These are phyloP conservation scores for Akanthomyces dipterigenus DNA, from an alignment of 2,329 filamentous ascomycete genomes.

Conservation along the genomic window DNA sequence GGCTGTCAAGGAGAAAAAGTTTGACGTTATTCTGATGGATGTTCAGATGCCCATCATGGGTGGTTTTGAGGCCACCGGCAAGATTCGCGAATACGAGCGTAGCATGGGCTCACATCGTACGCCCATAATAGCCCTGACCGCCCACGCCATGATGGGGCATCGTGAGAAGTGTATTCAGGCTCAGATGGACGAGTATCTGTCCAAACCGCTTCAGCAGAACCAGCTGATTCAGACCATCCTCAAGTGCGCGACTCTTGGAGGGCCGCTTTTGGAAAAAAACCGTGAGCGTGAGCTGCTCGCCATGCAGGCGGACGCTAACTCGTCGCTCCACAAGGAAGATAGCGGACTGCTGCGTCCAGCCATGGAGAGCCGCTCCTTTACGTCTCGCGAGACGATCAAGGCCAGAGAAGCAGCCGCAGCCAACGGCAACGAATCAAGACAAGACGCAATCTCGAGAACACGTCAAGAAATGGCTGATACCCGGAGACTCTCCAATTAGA, in stretches of 20 bases:
- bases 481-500: slow-evolving; percentile 10
- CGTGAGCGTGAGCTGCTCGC: slow-evolving; percentile 52
- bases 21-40: slow-evolving; percentile 97
- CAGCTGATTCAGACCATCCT: slow-evolving; percentile 96
- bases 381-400: slow-evolving; percentile 56
- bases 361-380: slow-evolving; percentile 56
- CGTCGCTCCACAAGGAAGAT: slow-evolving; percentile 33
- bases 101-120: slow-evolving; percentile 74
- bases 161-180: slow-evolving; percentile 97
- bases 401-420: slow-evolving; percentile 41
- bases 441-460: slow-evolving; percentile 45
- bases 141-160: slow-evolving; percentile 97
- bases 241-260: slow-evolving; percentile 89
- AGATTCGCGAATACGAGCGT: slow-evolving; percentile 92
- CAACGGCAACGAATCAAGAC: slow-evolving; percentile 48
- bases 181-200: slow-evolving; percentile 98
- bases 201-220: slow-evolving; percentile 93
- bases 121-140: slow-evolving; percentile 93
- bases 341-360: slow-evolving; percentile 33
- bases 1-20: slow-evolving; percentile 84
- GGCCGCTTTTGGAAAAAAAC: slow-evolving; percentile 72
- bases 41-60: slow-evolving; percentile 99
- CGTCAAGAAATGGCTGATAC: slow-evolving; percentile 16
- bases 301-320: slow-evolving; percentile 43
- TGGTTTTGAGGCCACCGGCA: slow-evolving; percentile 92